Evolutionary conservation across 2,329 filamentous ascomycete genomes (phyloP), one percentile per base, ranked within the genome.

Genomic region (Alternaria rosae): DNA sequence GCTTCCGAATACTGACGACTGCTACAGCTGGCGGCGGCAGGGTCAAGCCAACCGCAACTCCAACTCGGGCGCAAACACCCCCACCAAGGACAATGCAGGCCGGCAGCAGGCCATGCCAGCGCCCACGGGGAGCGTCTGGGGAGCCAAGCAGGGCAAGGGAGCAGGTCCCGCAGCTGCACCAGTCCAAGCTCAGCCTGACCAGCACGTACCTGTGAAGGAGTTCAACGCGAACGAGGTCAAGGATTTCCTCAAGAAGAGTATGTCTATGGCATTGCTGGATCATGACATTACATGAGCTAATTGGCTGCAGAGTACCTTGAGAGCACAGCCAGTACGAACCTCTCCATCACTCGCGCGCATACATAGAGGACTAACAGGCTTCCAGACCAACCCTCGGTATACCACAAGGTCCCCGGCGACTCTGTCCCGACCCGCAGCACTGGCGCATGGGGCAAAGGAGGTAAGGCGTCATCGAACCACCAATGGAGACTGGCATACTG

Each of bases 141-240:
- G 67, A 59, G 59, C 61, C 23, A 79, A 78, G 23, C 55, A 58
- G 56, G 73, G 71, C 41, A 79, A 78, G 54, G 68, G 65, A 57
- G 63, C 70, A 23, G 69, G 67, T 15, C 44, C 68, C 42, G 65
- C 67, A 13, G 59, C 58, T 54, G 62, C 61, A 57, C 57, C 57
- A 47, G 61, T 59, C 48, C 65, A 69, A 48, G 69, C 63, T 25
- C 71, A 69, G 62, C 52, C 65, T 41, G 75, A 78, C 42, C 72
- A 74, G 28, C 73, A 80, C 60, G 69, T 75, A 30, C 76, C 78
- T 4, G 76, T 79, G 56, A 74, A 72, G 45, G 80, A 78, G 54
- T 84, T 83, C 76, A 83, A 83, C 69, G 75, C 78, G 6, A 73
- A 67, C 20, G 82, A 82, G 65, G 78, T 82, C 62, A 80, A 75